These are phyloP conservation scores for Poa annua DNA, from an alignment of 176 grass and related monocot genomes.

Conservation along the genomic window DNA sequence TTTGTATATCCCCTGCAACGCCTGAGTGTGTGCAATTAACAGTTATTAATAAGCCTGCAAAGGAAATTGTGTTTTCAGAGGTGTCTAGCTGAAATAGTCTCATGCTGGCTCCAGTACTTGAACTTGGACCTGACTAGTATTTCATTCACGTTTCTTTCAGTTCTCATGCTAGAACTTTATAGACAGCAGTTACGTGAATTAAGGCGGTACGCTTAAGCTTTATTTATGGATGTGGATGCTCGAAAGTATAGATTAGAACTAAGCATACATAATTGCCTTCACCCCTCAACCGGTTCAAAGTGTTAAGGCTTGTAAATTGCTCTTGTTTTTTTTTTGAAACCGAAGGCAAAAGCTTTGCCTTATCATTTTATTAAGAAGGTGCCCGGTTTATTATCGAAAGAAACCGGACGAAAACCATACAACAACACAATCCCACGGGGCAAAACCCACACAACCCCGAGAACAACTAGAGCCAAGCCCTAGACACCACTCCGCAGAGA, in stretches of 20 bases:
- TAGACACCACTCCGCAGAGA: too few species aligned
- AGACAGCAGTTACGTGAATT: neutral
- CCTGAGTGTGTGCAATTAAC: neutral
- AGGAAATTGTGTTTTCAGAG: neutral
- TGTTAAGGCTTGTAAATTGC: neutral
- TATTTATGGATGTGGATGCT: neutral
- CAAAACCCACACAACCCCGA: too few species aligned
- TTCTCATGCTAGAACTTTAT: slow-evolving; percentile 9
- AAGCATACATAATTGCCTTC: neutral
- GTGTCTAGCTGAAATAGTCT: slow-evolving; percentile 29
- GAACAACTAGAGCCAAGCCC: too few species aligned
- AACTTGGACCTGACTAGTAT: slow-evolving; percentile 2
- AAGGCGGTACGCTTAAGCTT: neutral
- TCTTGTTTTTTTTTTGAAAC: too few species aligned
- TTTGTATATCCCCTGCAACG: neutral
- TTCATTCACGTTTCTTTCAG: slow-evolving; percentile 12
- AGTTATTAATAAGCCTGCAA: too few species aligned
- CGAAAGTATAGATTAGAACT: neutral
- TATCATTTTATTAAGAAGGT: neutral
- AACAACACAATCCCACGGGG: too few species aligned
- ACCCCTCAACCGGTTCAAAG: neutral
- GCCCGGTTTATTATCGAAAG: too few species aligned
- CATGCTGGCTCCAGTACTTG: neutral
- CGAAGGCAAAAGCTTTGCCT: too few species aligned
- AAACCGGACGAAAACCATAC: too few species aligned